phyloP scores from a whole-genome alignment of 1,284 basidiomycete genomes.

The Trametes sp. region DNA sequence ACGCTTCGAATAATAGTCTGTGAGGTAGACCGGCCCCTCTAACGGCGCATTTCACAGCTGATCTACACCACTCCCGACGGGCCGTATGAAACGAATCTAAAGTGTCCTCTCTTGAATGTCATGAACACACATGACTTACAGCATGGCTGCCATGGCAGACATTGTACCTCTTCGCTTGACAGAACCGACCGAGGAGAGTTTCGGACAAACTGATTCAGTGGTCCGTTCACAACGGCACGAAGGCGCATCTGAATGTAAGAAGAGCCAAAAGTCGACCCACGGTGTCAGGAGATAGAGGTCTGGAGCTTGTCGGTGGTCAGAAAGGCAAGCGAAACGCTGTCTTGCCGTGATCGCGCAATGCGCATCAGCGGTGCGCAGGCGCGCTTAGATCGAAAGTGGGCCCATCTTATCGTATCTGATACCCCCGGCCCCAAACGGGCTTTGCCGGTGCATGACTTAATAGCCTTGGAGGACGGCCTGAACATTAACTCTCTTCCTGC shows the following conservation, averaged over 20 bases:
- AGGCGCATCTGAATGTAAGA: neutral
- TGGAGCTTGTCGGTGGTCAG: neutral
- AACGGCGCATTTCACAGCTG: too few species aligned
- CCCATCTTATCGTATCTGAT: constrained; percentile 30
- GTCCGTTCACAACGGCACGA: constrained; percentile 1
- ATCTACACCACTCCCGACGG: too few species aligned
- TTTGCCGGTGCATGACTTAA: constrained; percentile 25
- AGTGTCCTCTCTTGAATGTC: neutral
- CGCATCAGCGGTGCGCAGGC: constrained; percentile 5
- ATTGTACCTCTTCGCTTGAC: too few species aligned
- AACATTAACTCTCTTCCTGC: constrained; percentile 8
- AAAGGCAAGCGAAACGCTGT: too few species aligned
- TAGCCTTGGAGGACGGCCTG: constrained; percentile 6
- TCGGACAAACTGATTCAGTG: neutral
- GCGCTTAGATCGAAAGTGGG: constrained; percentile 6
- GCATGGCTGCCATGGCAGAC: neutral
- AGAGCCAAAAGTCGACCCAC: neutral
- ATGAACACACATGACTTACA: neutral
- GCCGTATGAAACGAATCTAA: too few species aligned
- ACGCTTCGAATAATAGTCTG: too few species aligned
- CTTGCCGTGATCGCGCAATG: too few species aligned
- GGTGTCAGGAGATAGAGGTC: neutral
- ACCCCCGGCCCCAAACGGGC: constrained; percentile 5
- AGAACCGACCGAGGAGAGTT: neutral
- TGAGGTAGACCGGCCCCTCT: too few species aligned